phyloP scores from a whole-genome alignment of 495 filamentous ascomycete genomes.

The Immersiella caudata region DNA sequence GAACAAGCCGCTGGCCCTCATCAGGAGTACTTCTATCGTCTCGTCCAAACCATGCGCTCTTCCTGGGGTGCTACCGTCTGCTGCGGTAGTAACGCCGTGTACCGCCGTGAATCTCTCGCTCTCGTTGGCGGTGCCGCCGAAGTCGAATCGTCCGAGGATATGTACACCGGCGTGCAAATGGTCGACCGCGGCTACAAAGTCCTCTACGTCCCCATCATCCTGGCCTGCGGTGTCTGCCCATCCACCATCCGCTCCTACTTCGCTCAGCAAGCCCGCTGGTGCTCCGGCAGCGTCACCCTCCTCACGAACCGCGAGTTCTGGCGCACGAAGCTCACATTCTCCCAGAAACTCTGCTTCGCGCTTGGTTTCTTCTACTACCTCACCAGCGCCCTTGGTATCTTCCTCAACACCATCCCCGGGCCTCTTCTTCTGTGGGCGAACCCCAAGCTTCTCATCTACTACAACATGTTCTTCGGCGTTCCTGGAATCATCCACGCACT shows the following conservation, averaged over 20 bases:
- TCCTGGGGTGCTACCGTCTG: conserved; percentile 26
- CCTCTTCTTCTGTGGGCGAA: conserved; percentile 32
- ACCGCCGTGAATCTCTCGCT: conserved; percentile 30
- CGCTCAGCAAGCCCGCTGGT: conserved; percentile 42
- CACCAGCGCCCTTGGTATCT: conserved; percentile 36
- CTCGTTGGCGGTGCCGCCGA: conserved; percentile 37
- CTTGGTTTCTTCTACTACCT: conserved; percentile 39
- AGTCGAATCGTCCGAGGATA: conserved; percentile 42
- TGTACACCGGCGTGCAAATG: conserved; percentile 30
- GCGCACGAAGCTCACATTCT: conserved; percentile 32
- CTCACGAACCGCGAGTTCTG: conserved; percentile 37
- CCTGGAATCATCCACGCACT: conserved; percentile 36
- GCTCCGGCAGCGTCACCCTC: conserved; percentile 36
- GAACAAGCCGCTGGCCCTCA: conserved; percentile 39
- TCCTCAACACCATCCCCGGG: conserved; percentile 38
- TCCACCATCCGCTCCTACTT: conserved; percentile 39
- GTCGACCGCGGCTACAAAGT: conserved; percentile 37
- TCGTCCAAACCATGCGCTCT: conserved; percentile 36
- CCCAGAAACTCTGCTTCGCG: conserved; percentile 37
- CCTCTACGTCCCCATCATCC: conserved; percentile 34
- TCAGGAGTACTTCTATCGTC: conserved; percentile 40
- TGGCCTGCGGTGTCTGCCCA: conserved; percentile 39
- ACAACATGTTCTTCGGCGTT: conserved; percentile 38
- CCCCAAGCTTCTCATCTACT: conserved; percentile 36
- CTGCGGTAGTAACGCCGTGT: conserved; percentile 33